Percentiles rank a stretch among this genome's conserved stretches.
Conservation (phyloP, 306 rosid genomes). For the Cercis canadensis region DNA sequence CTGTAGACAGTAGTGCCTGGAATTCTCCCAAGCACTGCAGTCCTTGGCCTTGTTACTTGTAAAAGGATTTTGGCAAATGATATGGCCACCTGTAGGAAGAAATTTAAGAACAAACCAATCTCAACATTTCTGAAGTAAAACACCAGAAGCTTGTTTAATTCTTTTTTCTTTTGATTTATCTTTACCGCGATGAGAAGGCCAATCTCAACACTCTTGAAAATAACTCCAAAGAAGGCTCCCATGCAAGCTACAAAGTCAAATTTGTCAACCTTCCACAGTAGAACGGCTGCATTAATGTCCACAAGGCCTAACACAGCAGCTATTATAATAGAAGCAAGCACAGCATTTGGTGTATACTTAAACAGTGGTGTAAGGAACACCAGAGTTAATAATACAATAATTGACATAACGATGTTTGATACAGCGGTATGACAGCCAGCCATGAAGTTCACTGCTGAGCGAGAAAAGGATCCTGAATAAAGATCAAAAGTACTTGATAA, state of each 20-base stretch:
- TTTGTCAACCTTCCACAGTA: conserved; percentile 82
- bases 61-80: conserved; percentile 75
- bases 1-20: conserved; percentile 64
- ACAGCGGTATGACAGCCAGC: conserved; percentile 84
- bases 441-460: conserved; percentile 89
- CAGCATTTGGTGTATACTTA: conserved; percentile 88
- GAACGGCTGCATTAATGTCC: conserved; percentile 56
- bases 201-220: conserved; percentile 76
- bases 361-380: conserved; percentile 72
- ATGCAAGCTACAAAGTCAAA: conserved; percentile 83
- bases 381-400: conserved; percentile 64
- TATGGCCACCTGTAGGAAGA: conserved; percentile 55
- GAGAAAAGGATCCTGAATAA: conserved; percentile 80
- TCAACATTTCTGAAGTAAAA: neutral
- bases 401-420: conserved; percentile 84
- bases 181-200: conserved; percentile 81
- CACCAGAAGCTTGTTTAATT: neutral
- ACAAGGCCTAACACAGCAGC: conserved; percentile 61
- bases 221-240: conserved; percentile 92
- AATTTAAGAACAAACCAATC: neutral
- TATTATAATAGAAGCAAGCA: conserved; percentile 80
- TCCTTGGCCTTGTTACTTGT: conserved; percentile 87
- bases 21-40: conserved; percentile 74
- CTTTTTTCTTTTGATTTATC: neutral
- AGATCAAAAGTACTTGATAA: neutral